Evolutionary conservation across 139 green algal species (phyloP).

Genomic region (Coelastrella sp.): DNA sequence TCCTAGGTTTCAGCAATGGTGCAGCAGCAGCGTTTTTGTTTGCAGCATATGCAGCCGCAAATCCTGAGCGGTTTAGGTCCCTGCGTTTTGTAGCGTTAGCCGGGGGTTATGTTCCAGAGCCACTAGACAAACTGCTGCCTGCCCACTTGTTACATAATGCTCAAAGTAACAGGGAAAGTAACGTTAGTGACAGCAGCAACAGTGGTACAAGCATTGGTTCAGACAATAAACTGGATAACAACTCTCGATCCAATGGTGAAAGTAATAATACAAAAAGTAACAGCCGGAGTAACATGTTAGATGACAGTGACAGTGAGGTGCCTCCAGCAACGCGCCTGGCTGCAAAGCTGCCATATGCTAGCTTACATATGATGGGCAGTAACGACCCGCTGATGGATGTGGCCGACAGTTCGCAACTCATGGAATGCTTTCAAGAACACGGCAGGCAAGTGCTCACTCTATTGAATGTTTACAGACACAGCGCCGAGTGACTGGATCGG

Average conservation of each 20-base stretch:
- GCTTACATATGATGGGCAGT: constrained; percentile 58
- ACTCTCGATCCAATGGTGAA: no score
- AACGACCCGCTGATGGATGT: constrained; percentile 52
- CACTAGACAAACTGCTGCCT: constrained; percentile 49
- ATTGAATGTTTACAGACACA: no score
- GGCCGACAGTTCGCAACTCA: constrained; percentile 41
- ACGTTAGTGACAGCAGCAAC: not conserved
- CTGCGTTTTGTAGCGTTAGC: constrained; percentile 58
- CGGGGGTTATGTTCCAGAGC: constrained; percentile 62
- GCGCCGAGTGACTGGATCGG: no score
- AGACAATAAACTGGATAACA: no score
- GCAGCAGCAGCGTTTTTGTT: constrained; percentile 66
- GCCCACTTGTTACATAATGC: not conserved
- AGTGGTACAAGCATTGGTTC: not conserved
- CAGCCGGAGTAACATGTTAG: no score
- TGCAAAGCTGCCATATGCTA: constrained; percentile 42
- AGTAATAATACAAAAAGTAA: no score
- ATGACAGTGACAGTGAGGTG: not conserved
- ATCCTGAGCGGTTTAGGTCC: not conserved
- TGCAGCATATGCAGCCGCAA: constrained; percentile 27
- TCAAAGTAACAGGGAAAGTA: not conserved
- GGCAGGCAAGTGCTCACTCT: constrained; percentile 22
- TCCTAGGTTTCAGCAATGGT: constrained; percentile 71
- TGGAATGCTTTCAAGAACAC: constrained; percentile 45
- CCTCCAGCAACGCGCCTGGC: not conserved